These are phyloP conservation scores for Mycena amicta DNA, from an alignment of 768 basidiomycete species.

Conservation along the genomic window DNA sequence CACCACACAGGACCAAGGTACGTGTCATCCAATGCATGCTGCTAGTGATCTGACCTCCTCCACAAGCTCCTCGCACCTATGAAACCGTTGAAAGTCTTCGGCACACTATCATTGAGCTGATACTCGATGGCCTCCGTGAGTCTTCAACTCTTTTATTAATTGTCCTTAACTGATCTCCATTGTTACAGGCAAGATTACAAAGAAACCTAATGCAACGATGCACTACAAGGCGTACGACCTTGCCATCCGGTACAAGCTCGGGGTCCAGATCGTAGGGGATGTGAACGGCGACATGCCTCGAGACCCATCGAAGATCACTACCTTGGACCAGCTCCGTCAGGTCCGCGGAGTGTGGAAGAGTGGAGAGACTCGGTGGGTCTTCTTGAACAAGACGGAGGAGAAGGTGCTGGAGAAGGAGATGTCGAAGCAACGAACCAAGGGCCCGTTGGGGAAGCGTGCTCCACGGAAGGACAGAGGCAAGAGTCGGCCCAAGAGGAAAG, in stretches of 20 bases:
- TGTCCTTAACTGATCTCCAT: too few relatives aligned
- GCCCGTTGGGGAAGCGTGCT: background rate
- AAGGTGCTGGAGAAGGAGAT: too few relatives aligned
- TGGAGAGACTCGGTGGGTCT: background rate
- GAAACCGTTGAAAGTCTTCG: background rate
- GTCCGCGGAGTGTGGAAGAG: background rate
- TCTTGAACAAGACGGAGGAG: too few relatives aligned
- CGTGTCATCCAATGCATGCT: background rate
- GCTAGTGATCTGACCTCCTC: background rate
- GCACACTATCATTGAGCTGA: background rate
- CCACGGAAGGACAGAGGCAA: background rate
- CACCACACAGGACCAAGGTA: background rate
- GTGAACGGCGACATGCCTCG: background rate
- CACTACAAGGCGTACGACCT: background rate
- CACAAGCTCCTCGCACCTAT: background rate
- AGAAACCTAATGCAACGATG: background rate
- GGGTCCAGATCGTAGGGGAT: background rate
- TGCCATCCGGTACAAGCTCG: background rate
- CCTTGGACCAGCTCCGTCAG: background rate
- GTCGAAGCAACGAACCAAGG: background rate
- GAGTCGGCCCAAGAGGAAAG: background rate
- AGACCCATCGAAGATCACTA: background rate
- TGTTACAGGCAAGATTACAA: too few relatives aligned
- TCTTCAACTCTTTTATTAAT: too few relatives aligned
- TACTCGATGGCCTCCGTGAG: background rate